These are phyloP conservation scores for Barnettozyma vustinii DNA, from an alignment of 805 yeast species.

Conservation along the genomic window DNA sequence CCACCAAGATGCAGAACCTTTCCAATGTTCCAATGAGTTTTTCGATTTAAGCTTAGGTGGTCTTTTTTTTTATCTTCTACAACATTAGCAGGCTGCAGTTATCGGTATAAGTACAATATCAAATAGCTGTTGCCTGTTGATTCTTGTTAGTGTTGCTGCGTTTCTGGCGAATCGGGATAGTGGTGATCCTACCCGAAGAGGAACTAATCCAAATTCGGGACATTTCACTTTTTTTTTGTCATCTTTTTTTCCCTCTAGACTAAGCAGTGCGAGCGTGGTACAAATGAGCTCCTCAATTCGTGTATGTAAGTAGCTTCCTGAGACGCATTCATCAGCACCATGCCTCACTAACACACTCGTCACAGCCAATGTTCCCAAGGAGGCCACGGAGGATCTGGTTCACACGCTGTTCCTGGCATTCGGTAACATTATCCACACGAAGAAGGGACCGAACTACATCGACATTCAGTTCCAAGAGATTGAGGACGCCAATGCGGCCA, in stretches of 20 bases:
- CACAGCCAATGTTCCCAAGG: constrained; percentile 17
- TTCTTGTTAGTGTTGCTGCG: no score
- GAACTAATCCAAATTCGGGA: not conserved
- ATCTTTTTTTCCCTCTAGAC: not conserved
- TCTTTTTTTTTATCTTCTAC: no score
- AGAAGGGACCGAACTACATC: constrained; percentile 4
- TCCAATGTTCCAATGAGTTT: no score
- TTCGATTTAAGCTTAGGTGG: no score
- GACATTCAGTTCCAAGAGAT: constrained; percentile 24
- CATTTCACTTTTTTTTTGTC: not conserved
- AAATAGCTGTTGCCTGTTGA: no score
- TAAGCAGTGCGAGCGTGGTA: no score
- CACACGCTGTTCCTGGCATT: constrained; percentile 18
- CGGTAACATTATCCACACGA: constrained; percentile 18
- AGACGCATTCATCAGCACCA: not conserved
- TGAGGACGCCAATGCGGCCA: constrained; percentile 19
- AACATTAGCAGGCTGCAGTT: no score
- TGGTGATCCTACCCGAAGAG: not conserved
- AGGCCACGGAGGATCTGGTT: constrained; percentile 7
- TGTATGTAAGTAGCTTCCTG: constrained; percentile 2
- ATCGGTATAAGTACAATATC: no score
- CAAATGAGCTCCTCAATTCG: constrained; percentile 10
- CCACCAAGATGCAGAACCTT: no score
- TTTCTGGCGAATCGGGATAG: no score
- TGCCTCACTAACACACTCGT: not conserved